Percentiles rank a stretch among this genome's conserved stretches.
These are phyloP conservation scores for Sungouiozyma ichnusensis DNA, from an alignment of 805 yeast genomes.

Conservation along the genomic window DNA sequence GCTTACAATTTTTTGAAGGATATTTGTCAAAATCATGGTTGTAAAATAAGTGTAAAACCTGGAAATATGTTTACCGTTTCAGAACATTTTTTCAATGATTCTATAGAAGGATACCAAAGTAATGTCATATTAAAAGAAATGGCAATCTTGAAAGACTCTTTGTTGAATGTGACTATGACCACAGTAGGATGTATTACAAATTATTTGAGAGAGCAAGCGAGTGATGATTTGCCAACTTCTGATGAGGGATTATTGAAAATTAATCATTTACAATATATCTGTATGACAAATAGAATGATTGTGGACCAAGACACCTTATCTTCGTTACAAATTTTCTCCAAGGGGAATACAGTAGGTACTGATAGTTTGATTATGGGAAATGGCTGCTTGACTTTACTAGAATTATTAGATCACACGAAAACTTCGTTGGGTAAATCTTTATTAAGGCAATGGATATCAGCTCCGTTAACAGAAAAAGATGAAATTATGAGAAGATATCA, in stretches of 20 bases:
- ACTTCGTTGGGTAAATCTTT: constrained; percentile 25
- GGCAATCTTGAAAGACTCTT: not conserved
- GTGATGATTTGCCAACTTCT: not conserved
- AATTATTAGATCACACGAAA: constrained; percentile 14
- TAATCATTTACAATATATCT: constrained; percentile 3
- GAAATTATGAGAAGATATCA: constrained; percentile 25
- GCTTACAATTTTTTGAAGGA: constrained; percentile 5
- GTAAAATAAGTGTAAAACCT: constrained; percentile 6
- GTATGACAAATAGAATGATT: constrained; percentile 12
- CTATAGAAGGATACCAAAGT: not conserved
- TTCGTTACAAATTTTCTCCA: constrained; percentile 20
- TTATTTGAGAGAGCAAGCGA: not conserved
- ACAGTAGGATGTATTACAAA: constrained; percentile 8
- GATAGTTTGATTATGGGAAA: constrained; percentile 11
- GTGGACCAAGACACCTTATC: constrained; percentile 18
- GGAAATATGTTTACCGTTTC: not conserved
- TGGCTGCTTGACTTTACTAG: constrained; percentile 11
- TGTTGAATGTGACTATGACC: constrained; percentile 5
- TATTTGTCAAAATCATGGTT: constrained; percentile 5
- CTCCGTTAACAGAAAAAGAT: constrained; percentile 26
- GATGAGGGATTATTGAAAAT: not conserved
- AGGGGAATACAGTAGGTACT: constrained; percentile 5
- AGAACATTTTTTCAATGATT: not conserved
- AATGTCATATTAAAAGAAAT: not conserved
- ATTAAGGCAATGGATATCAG: constrained; percentile 27